These are phyloP conservation scores for Alternaria ethzedia DNA, from an alignment of 2,329 filamentous ascomycete species.

Conservation along the genomic window DNA sequence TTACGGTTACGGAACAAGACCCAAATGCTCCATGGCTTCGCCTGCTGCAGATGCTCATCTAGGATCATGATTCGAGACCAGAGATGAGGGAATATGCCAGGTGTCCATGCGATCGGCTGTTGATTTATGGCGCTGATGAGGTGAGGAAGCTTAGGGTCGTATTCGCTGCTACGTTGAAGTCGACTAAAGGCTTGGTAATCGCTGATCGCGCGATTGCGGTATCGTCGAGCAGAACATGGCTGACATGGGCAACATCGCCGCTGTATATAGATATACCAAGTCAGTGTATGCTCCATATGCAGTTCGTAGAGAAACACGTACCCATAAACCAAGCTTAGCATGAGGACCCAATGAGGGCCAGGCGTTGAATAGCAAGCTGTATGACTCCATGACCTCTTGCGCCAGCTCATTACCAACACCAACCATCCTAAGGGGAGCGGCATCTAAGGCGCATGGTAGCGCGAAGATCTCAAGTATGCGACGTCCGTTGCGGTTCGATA, in stretches of 20 bases:
- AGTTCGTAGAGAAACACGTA: background rate
- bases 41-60: constrained; percentile 24
- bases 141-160: constrained; percentile 3
- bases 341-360: constrained; percentile 7
- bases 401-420: constrained; percentile 10
- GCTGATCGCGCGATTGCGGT: constrained; percentile 5
- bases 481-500: constrained; percentile 17
- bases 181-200: constrained; percentile 6
- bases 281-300: background rate
- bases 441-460: constrained; percentile 24
- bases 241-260: constrained; percentile 23
- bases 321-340: background rate
- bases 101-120: constrained; percentile 22
- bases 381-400: constrained; percentile 28
- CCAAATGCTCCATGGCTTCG: constrained; percentile 33
- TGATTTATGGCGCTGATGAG: constrained; percentile 13
- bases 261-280: background rate
- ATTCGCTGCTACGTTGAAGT: background rate
- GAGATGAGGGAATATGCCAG: constrained; percentile 25
- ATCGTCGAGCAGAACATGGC: constrained; percentile 25
- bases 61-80: constrained; percentile 26
- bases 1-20: constrained; percentile 29
- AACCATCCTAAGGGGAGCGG: background rate
- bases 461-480: constrained; percentile 23
- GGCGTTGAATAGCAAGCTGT: constrained; percentile 28